Base-by-base conservation (phyloP, 78 protist species). In the Guillardia theta region DNA sequence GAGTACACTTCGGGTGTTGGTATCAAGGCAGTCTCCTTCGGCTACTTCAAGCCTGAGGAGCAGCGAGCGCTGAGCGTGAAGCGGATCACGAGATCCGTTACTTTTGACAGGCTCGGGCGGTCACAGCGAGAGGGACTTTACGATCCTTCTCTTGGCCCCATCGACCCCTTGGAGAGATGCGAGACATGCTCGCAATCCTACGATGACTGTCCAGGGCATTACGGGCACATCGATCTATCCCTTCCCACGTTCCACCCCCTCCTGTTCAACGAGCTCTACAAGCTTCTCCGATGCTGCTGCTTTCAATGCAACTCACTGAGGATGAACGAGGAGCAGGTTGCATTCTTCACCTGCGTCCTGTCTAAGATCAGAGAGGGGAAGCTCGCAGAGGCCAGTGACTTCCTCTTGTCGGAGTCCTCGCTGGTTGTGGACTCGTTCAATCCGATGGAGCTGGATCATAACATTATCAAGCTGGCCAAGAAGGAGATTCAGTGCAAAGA, bases 91-190 rank as follows among this genome's bases (percentile, higher is more conserved):
- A 93, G 97, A 47, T 95, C 98, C 10, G 95, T 88, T 6, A 36
- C 96, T n/a, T 96, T 97, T n/a, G 97, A 97, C 47, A 21, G 41
- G 44, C 50, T 96, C 22, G 88, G 94, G 30, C 92, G 88, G 50
- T 97, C 98, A 4, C 88, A 58, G 21, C 53, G 53, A 8, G 92
- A 80, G 19, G 92, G 95, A 41, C 80, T 94, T 12, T 94, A 94
- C 92, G 95, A 94, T 50, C 78, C 95, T 50, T 48, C 64, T 1
- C 92, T 94, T 5, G 95, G 95, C 21, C 95, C 95, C 0, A 2
- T 94, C 24, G 95, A 94, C 37, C 92, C 39, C 24, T 44, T 80
- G 19, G 90, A 44, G 46, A 46, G 90, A 19, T 80, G 90, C 50
- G 46, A 80, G 19, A 80, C 90, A 15, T 80, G 90, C 37, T 80